Evolutionary conservation across 352 stramenopile species (phyloP), one percentile per base, ranked within the genome.

Genomic region (Ochromonadaceae sp.): DNA sequence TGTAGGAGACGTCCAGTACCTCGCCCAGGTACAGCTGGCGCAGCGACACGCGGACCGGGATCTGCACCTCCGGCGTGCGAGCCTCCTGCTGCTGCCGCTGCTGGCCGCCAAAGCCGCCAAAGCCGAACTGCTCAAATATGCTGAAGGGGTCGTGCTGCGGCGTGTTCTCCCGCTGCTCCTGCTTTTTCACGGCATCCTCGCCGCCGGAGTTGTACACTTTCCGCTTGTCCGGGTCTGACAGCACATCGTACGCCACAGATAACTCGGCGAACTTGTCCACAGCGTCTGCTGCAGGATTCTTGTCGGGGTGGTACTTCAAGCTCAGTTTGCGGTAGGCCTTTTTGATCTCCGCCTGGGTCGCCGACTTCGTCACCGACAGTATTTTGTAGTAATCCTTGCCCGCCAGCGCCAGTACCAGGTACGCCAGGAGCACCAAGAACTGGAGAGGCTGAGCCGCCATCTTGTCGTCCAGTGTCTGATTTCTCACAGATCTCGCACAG

Each of bases 11-110:
- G 67, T 96, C 84, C 59, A 97, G 81, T 34, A 81, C 81, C 59
- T 93, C 87, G 55, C 93, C 92, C 44, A 89, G 86, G 80, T 98
- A 98, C 39, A 98, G 71, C 70, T 98, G 85, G 12, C 92, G 82
- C 38, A 99, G 78, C 25, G 91, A 91, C 39, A 98, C 79, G 31
- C 87, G 73, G 31, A 97, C 71, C 5, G 88, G 89, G 62, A 97
- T 86, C 42, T 85, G 74, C 10, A 88, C 77, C 72, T 76, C 75
- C 0, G 77, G 76, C n/a, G 81, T 87, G 28, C 66, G 68, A 30
- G 71, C 70, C 46, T 85, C 80, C 50, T 81, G 56, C 32, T 85
- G 42, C 50, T 66, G 59, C 46, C 72, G 61, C 25, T 70, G 68
- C 30, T 76, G 61, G 28, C 75, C 70, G 35, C 72, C 74, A 26